Percentiles rank a stretch among this genome's conserved stretches.
Evolutionary conservation across 805 yeast species (phyloP).

Genomic region (Maudiozyma pseudohumilis): DNA sequence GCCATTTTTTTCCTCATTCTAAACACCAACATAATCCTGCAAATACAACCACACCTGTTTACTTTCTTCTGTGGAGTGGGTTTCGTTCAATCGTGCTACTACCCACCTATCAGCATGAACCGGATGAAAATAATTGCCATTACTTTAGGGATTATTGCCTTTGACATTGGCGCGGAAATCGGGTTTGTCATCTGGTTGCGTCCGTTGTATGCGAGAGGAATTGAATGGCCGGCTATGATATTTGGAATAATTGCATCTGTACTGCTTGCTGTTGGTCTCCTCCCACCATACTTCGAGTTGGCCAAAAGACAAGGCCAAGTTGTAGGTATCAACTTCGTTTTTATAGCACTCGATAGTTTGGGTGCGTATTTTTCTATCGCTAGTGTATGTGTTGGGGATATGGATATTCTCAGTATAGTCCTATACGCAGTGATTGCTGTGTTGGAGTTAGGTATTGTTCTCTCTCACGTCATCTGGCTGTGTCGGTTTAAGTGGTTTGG

Average conservation of each 20-base stretch:
- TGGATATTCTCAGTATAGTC: slow-evolving; percentile 73
- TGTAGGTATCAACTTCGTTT: slow-evolving; percentile 78
- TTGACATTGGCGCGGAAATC: slow-evolving; percentile 37
- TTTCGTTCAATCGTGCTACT: slow-evolving; percentile 56
- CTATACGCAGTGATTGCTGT: slow-evolving; percentile 64
- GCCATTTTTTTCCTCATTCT: slow-evolving; percentile 67
- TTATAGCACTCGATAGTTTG: slow-evolving; percentile 59
- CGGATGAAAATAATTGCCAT: slow-evolving; percentile 29
- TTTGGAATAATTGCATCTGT: slow-evolving; percentile 79
- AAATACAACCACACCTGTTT: slow-evolving; percentile 81
- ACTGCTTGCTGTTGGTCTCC: slow-evolving; percentile 60
- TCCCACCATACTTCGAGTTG: slow-evolving; percentile 85
- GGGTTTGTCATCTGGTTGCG: slow-evolving; percentile 67
- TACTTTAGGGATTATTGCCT: slow-evolving; percentile 32
- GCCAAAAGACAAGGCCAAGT: slow-evolving; percentile 73
- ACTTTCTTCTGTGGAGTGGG: slow-evolving; percentile 56
- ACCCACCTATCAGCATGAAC: slow-evolving; percentile 51
- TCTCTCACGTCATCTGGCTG: slow-evolving; percentile 63
- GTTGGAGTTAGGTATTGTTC: slow-evolving; percentile 68
- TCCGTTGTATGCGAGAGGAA: slow-evolving; percentile 40
- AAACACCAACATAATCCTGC: slow-evolving; percentile 63
- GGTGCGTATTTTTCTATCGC: slow-evolving; percentile 77
- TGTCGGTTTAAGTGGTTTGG: slow-evolving; percentile 30
- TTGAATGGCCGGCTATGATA: slow-evolving; percentile 65
- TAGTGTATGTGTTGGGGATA: slow-evolving; percentile 46